A percentile compares a stretch with the other conserved stretches of the same genome.
phyloP scores from a whole-genome alignment of 306 rosid genomes.

The Alnus glutinosa region DNA sequence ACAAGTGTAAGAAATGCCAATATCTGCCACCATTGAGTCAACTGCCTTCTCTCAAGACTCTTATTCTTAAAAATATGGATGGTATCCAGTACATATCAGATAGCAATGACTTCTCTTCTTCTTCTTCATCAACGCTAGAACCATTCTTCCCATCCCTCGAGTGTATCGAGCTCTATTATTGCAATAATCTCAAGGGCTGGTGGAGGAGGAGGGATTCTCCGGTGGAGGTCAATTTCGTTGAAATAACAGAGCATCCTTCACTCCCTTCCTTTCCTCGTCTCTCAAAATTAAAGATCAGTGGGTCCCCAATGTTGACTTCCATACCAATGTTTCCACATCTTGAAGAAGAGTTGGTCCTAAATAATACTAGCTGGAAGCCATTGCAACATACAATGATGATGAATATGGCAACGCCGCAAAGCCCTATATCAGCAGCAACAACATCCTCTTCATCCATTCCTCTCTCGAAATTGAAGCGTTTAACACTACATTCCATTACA shows the following conservation, averaged over 20 bases:
- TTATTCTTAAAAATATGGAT: fast-evolving
- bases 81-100: slow-evolving; percentile 14
- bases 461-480: background rate
- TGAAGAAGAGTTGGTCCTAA: fast-evolving
- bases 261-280: background rate
- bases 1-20: background rate
- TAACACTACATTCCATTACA: background rate
- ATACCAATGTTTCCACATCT: background rate
- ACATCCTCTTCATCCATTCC: background rate
- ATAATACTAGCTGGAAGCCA: background rate
- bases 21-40: background rate
- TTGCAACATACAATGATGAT: background rate
- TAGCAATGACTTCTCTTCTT: background rate
- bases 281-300: fast-evolving
- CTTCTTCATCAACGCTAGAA: background rate
- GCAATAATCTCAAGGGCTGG: slow-evolving; percentile 32
- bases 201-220: background rate
- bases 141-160: slow-evolving; percentile 27
- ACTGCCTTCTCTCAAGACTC: slow-evolving; percentile 20
- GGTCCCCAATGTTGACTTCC: background rate
- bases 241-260: background rate
- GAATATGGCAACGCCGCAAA: background rate
- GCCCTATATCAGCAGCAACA: background rate
- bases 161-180: fast-evolving
- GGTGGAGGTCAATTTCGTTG: background rate